Evolutionary conservation across 805 yeast species (phyloP), one percentile per base, ranked within the genome.

Genomic region (Saturnispora galanensis): DNA sequence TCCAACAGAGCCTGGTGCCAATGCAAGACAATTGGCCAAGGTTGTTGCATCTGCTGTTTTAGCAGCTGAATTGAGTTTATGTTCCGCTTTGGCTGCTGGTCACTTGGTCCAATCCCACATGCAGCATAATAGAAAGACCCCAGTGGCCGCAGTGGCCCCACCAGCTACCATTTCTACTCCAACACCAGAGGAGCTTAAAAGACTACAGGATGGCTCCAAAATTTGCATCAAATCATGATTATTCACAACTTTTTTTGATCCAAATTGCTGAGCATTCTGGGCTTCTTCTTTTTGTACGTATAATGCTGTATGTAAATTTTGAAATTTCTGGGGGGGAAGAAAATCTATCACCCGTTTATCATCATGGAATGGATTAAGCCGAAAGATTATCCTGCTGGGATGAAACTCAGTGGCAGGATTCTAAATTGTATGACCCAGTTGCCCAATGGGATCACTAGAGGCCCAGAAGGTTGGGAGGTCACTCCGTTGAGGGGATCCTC

Each of bases 71-170:
- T 73, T 93, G 46, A 90, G 97, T 2, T 74, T 93, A 54, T 84
- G 95, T 67, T 76, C 96, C 40, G 99, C 99, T 1, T 76, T 93
- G 53, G 97, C 97, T 9, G 97, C 97, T 28, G 99, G 99, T 39
- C 99, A 93, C 67, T 74, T 93, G 56, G 99, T 93, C 33, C 95
- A 87, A 70, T 83, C 95, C 54, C 99, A 93, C 66, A 93, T 93
- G 98, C 80, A 79, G 48, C 96, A 84, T 60, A 93, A 93, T 71
- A 81, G 98, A 65, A 59, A 59, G 39, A 50, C 53, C 41, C 60
- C 47, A 46, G 55, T 64, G 9, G 52, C 65, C 13, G 50, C 60
- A 18, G 50, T 63, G 32, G 49, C 30, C 10, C 26, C 63, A 28
- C 49, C 60, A 30, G 39, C 53, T 5, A 11, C 56, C 18, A 42